These are phyloP conservation scores for Xylaria longipes DNA, from an alignment of 495 filamentous ascomycete genomes.

Conservation along the genomic window DNA sequence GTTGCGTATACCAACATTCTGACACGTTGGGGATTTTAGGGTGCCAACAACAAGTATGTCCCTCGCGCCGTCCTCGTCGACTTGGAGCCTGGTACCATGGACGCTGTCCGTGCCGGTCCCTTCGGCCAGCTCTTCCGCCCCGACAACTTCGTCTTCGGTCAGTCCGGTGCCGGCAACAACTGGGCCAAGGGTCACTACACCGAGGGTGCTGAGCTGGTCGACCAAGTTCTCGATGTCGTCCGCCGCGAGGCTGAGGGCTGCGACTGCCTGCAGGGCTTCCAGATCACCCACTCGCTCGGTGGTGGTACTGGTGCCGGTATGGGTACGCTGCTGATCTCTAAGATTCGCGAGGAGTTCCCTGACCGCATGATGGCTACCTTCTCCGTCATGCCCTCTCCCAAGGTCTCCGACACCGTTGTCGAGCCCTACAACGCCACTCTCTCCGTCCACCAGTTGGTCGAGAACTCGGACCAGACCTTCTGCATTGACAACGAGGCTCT, in stretches of 20 bases:
- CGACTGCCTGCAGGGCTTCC: conserved; percentile 99
- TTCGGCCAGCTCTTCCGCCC: conserved; percentile 99
- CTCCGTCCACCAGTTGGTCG: conserved; percentile 98
- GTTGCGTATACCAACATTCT: neutral
- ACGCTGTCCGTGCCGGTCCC: conserved; percentile 97
- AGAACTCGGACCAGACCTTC: conserved; percentile 99
- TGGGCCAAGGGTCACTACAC: conserved; percentile 99
- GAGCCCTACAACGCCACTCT: conserved; percentile 99
- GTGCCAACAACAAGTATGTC: conserved; percentile 96
- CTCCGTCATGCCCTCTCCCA: conserved; percentile 99
- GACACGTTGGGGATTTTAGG: conserved; percentile 58
- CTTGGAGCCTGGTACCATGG: conserved; percentile 98
- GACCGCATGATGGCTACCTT: conserved; percentile 99
- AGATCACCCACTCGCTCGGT: conserved; percentile 99
- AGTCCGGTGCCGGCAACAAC: conserved; percentile 99
- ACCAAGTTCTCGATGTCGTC: conserved; percentile 97
- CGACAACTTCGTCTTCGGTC: conserved; percentile 99
- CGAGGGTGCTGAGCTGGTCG: conserved; percentile 98
- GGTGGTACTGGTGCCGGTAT: conserved; percentile 99
- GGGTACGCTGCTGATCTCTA: conserved; percentile 99
- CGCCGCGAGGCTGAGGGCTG: conserved; percentile 98
- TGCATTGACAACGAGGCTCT: conserved; percentile 99
- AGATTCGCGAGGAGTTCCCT: conserved; percentile 99
- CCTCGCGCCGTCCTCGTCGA: conserved; percentile 99
- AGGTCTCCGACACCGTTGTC: conserved; percentile 99